Evolutionary conservation across 495 filamentous ascomycete genomes (phyloP).

Genomic region (Xylaria cubensis): DNA sequence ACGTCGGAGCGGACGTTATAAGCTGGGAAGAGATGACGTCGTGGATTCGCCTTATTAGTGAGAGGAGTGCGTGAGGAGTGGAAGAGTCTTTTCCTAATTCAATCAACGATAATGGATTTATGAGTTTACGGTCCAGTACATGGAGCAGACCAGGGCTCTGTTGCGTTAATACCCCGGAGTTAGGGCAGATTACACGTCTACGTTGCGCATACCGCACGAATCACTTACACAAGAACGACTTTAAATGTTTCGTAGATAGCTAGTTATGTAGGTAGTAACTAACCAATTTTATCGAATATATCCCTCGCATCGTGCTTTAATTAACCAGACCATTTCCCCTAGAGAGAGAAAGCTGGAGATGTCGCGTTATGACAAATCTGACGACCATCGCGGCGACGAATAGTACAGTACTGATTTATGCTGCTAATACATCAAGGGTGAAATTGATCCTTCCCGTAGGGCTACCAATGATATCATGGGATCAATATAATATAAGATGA

Average conservation of each 20-base stretch:
- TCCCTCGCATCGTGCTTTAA: not conserved
- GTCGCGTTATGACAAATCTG: not conserved
- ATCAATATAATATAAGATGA: not conserved
- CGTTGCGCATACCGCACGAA: not conserved
- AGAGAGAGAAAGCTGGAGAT: not conserved
- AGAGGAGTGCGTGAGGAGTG: not conserved
- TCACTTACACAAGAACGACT: conserved; percentile 6
- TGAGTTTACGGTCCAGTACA: conserved; percentile 17
- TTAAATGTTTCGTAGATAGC: conserved; percentile 17
- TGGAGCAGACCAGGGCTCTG: not conserved
- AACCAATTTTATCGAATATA: not conserved
- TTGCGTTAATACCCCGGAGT: conserved; percentile 28
- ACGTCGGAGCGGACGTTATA: conserved; percentile 57
- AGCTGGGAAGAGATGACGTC: conserved; percentile 75
- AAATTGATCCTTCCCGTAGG: not conserved
- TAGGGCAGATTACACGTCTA: conserved; percentile 15
- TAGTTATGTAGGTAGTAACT: conserved; percentile 16
- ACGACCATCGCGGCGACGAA: not conserved
- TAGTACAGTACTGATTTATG: not conserved
- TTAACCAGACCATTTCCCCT: not conserved
- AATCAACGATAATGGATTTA: conserved; percentile 20
- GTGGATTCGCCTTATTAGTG: conserved; percentile 82
- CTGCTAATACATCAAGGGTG: not conserved
- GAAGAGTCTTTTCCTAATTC: not conserved
- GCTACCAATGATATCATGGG: conserved; percentile 14